A percentile compares a stretch with the other conserved stretches of the same genome.
Conservation (phyloP, 2,329 filamentous ascomycete genomes). For the Penicillium nordicum region DNA sequence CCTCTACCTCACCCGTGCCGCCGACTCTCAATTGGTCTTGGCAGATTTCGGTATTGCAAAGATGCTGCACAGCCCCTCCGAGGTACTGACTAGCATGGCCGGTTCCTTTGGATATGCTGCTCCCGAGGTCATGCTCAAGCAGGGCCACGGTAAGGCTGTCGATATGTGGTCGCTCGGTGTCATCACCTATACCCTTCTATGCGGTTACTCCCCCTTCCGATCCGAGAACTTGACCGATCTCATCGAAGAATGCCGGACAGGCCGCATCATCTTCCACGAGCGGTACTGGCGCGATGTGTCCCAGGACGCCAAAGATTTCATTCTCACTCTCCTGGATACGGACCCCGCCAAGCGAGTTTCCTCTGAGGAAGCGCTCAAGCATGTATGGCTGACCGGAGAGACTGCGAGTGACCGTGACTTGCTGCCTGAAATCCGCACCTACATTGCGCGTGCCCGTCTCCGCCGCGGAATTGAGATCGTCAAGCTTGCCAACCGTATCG, state of each 20-base stretch:
- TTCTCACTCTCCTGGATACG: conserved; percentile 73
- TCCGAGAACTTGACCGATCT: conserved; percentile 90
- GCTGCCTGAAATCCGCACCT: conserved; percentile 92
- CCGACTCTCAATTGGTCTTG: conserved; percentile 80
- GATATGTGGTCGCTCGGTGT: conserved; percentile 99
- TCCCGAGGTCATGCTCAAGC: conserved; percentile 96
- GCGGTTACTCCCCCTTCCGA: conserved; percentile 96
- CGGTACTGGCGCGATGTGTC: conserved; percentile 98
- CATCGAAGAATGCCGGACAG: conserved; percentile 86
- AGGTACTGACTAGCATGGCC: conserved; percentile 96
- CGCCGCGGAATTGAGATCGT: conserved; percentile 92
- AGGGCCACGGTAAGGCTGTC: conserved; percentile 94
- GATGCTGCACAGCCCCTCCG: conserved; percentile 86
- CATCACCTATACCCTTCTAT: conserved; percentile 96
- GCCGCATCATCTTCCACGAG: conserved; percentile 88
- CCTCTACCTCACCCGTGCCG: conserved; percentile 77
- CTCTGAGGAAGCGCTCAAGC: conserved; percentile 74
- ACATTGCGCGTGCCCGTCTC: conserved; percentile 86
- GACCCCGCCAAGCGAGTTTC: conserved; percentile 72
- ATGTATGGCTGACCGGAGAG: conserved; percentile 87
- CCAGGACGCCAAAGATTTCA: conserved; percentile 92
- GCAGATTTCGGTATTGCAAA: conserved; percentile 99
- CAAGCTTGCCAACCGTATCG: conserved; percentile 93
- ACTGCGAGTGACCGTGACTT: conserved; percentile 94
- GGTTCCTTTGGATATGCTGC: conserved; percentile 97